phyloP scores from a whole-genome alignment of 2,329 filamentous ascomycete genomes.

The Stromatinia cepivora region DNA sequence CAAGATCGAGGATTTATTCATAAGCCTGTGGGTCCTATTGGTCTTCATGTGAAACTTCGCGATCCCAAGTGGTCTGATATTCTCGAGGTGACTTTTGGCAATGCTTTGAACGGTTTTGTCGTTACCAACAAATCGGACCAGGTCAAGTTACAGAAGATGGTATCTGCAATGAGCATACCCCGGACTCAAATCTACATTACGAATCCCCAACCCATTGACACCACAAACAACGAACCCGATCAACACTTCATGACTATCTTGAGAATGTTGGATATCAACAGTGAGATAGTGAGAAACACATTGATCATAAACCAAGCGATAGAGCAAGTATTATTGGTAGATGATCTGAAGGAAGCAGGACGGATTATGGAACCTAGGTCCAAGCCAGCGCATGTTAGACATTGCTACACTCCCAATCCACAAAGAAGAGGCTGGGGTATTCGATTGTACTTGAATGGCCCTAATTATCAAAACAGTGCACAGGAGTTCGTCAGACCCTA shows the following conservation, averaged over 20 bases:
- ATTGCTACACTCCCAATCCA: conserved; percentile 70
- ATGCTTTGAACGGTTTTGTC: conserved; percentile 71
- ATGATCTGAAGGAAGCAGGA: conserved; percentile 65
- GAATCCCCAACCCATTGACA: conserved; percentile 56
- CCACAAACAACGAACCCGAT: conserved; percentile 71
- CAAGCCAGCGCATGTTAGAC: conserved; percentile 65
- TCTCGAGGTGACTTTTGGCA: conserved; percentile 75
- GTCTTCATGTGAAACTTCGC: conserved; percentile 71
- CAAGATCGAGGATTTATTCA: conserved; percentile 67
- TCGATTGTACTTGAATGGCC: conserved; percentile 53
- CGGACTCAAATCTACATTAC: conserved; percentile 55
- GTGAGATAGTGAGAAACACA: conserved; percentile 74
- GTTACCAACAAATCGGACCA: conserved; percentile 78
- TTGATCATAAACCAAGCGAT: conserved; percentile 80
- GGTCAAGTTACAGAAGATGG: conserved; percentile 63
- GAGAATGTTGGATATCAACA: conserved; percentile 77
- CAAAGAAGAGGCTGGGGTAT: conserved; percentile 59
- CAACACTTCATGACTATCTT: conserved; percentile 72
- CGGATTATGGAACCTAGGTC: conserved; percentile 64
- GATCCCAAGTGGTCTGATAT: conserved; percentile 82
- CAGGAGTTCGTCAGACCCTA: conserved; percentile 49
- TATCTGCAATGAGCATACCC: conserved; percentile 53
- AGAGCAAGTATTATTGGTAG: conserved; percentile 80
- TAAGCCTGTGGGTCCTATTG: conserved; percentile 81
- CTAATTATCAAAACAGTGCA: conserved; percentile 45